phyloP scores from a whole-genome alignment of 441 rosid genomes.

The Mallotus repandus region DNA sequence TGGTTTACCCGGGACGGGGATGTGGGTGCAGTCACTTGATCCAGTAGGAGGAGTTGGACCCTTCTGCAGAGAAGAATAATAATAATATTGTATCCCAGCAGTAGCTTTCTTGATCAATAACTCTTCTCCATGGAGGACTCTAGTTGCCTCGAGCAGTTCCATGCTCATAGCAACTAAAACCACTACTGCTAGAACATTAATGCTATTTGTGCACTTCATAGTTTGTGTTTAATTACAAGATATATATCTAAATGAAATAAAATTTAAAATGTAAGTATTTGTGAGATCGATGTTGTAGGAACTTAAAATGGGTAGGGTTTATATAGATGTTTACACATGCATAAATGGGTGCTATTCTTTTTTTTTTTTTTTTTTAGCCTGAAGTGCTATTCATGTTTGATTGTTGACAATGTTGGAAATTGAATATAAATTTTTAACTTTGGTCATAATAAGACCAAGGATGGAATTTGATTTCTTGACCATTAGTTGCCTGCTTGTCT shows the following conservation, averaged over 20 bases:
- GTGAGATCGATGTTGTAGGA: neutral
- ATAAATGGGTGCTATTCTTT: no score
- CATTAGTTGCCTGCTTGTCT: no score
- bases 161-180: neutral
- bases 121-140: constrained; percentile 11
- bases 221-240: neutral
- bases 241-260: no score
- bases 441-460: no score
- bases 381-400: neutral
- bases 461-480: no score
- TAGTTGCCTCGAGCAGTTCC: neutral
- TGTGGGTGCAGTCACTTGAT: constrained; percentile 18
- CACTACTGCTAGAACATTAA: neutral
- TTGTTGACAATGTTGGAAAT: neutral
- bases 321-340: no score
- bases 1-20: constrained; percentile 9
- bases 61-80: constrained; percentile 15
- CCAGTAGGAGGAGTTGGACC: constrained; percentile 16
- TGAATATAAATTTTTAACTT: neutral
- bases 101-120: no score
- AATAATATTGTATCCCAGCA: no score
- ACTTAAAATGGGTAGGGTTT: no score
- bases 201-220: neutral
- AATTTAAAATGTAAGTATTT: no score
- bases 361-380: neutral